Evolutionary conservation across 345 rosid species (phyloP).

Genomic region (Microcos paniculata): DNA sequence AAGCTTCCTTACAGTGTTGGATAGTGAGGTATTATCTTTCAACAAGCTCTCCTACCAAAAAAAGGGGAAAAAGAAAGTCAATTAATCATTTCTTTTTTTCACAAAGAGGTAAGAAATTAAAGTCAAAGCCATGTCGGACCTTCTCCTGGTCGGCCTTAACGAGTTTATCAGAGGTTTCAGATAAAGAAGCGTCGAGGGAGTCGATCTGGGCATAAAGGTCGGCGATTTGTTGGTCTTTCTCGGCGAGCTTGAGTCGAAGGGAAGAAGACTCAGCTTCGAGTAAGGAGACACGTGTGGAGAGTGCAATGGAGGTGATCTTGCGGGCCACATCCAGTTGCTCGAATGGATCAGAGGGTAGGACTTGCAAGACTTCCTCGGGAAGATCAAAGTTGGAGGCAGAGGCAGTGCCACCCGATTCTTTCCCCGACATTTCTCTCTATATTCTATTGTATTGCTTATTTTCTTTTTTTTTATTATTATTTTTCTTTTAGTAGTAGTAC

Average conservation of each 20-base stretch:
- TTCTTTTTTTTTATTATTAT: neutral
- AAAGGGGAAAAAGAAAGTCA: neutral
- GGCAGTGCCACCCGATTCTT: constrained; percentile 41
- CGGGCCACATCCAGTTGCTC: constrained; percentile 97
- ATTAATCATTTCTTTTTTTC: neutral
- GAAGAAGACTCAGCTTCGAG: constrained; percentile 79
- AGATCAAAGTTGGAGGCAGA: constrained; percentile 68
- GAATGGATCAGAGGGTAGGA: constrained; percentile 89
- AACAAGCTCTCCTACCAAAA: constrained; percentile 64
- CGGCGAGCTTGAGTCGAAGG: constrained; percentile 53
- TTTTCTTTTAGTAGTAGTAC: constrained; percentile 4
- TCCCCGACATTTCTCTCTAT: constrained; percentile 33
- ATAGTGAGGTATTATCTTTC: constrained; percentile 60
- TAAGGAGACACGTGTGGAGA: constrained; percentile 75
- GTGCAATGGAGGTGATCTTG: constrained; percentile 92
- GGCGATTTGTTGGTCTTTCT: constrained; percentile 59
- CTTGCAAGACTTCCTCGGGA: constrained; percentile 67
- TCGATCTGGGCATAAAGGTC: constrained; percentile 64
- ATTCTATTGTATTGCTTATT: neutral
- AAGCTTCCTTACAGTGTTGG: constrained; percentile 71
- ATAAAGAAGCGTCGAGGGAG: constrained; percentile 68
- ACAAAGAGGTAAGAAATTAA: neutral
- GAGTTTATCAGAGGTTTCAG: constrained; percentile 60
- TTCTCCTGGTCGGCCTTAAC: constrained; percentile 55
- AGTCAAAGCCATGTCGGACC: constrained; percentile 36